Percentiles rank a stretch among this genome's conserved stretches.
These are phyloP conservation scores for Podaxis pistillaris DNA, from an alignment of 768 basidiomycete species.

Conservation along the genomic window DNA sequence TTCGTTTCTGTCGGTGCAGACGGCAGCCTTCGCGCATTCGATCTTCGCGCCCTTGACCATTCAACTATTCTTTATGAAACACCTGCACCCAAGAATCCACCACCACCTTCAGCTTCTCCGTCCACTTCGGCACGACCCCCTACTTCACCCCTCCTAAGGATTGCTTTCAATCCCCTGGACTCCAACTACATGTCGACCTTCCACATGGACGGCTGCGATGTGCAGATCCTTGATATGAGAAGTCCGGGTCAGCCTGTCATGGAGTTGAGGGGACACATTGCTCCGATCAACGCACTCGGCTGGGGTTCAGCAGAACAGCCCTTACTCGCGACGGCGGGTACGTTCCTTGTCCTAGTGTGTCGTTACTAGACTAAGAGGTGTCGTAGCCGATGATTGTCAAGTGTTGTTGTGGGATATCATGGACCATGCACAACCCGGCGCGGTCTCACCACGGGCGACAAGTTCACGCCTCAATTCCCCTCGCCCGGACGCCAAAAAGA, in stretches of 20 bases:
- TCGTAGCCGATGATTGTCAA: constrained; percentile 87
- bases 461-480: constrained; percentile 78
- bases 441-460: constrained; percentile 67
- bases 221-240: constrained; percentile 96
- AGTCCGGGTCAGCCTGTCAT: constrained; percentile 94
- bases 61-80: constrained; percentile 98
- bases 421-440: constrained; percentile 49
- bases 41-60: constrained; percentile 93
- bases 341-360: background rate
- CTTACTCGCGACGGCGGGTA: constrained; percentile 85
- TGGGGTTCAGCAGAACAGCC: constrained; percentile 89
- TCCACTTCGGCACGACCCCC: constrained; percentile 65
- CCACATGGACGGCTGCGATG: constrained; percentile 86
- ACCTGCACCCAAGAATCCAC: constrained; percentile 71
- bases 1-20: constrained; percentile 99
- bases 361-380: background rate
- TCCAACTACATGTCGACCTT: constrained; percentile 97
- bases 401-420: constrained; percentile 91
- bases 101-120: constrained; percentile 55
- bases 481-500: constrained; percentile 77
- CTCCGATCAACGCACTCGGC: constrained; percentile 80
- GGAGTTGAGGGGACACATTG: constrained; percentile 82
- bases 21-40: constrained; percentile 94
- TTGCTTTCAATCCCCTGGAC: constrained; percentile 88
- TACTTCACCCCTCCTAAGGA: constrained; percentile 79